Base-by-base conservation (phyloP, 441 rosid genomes). In the Erodium texanum region DNA sequence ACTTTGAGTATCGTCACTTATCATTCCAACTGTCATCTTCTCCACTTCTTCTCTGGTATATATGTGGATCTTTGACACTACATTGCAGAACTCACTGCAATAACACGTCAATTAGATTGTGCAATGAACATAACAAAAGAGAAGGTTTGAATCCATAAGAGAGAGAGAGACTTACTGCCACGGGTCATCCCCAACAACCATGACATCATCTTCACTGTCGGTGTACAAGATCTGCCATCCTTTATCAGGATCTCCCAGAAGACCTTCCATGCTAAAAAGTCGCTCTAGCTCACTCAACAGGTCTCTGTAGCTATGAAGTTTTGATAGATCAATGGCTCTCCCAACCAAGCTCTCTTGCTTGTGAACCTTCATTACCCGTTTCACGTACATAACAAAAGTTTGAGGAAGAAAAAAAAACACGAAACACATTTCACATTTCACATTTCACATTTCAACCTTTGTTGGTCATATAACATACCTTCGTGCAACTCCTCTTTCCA, bases 281-380 rank as follows among this genome's bases (percentile, higher is more conserved):
- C 79, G 82, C 66, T 92, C 96, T 32, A 92, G 88, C 76, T 92
- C 97, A 5, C 68, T 77, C 73, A 83, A 87, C 80, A 27, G 29
- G 29, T 27, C 29, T 1, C 29, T 27, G 29, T 27, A 27, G 4
- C 29, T 27, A 27, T 27, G 29, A 27, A 27, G 29, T 27, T 27
- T 4, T 4, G 29, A 27, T 27, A 27, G 2, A 27, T 93, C 99
- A 78, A 93, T 83, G 69, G 97, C 96, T 77, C 97, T 86, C 77
- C 96, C 97, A 70, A 93, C 93, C 80, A 83, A 78, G 76, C 87
- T 93, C 68, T 95, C 99, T 81, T 93, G 99, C 85, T 88, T 93
- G 86, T 89, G 95, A 78, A 89, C 97, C 99, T 93, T 80, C 79
- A 70, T 27, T 27, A 27, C 24, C 24, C 69, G 48, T 65, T 68